phyloP scores from a whole-genome alignment of 768 basidiomycete species.

The Clitopilus passeckerianus region DNA sequence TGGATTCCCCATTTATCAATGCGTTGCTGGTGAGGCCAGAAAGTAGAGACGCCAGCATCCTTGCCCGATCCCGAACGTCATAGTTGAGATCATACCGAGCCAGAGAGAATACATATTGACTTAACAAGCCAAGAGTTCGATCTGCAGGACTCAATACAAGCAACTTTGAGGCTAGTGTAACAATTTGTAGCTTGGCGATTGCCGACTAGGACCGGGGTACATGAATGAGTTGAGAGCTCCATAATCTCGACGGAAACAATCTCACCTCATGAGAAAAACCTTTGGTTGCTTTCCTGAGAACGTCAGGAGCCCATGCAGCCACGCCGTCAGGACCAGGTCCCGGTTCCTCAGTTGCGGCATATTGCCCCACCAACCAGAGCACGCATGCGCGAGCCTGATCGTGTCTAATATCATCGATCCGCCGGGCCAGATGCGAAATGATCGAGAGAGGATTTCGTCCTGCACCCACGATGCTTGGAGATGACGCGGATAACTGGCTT shows the following conservation, averaged over 20 bases:
- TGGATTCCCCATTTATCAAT: conserved; percentile 28
- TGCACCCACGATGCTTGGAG: conserved; percentile 16
- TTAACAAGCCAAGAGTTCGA: conserved; percentile 45
- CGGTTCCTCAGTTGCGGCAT: conserved; percentile 42
- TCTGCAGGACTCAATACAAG: conserved; percentile 61
- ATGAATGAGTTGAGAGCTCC: neutral
- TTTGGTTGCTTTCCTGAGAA: conserved; percentile 75
- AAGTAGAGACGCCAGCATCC: conserved; percentile 73
- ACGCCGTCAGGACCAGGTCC: conserved; percentile 47
- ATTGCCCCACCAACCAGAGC: conserved; percentile 91
- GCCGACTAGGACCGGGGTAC: conserved; percentile 34
- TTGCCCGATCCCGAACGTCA: conserved; percentile 86
- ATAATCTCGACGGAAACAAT: neutral
- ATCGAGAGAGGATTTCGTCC: conserved; percentile 52
- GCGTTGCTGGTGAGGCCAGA: conserved; percentile 35
- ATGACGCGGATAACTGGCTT: conserved; percentile 40
- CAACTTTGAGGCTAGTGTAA: conserved; percentile 86
- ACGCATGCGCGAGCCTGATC: conserved; percentile 82
- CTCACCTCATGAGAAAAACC: conserved; percentile 68
- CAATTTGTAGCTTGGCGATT: conserved; percentile 74
- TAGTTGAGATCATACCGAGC: conserved; percentile 87
- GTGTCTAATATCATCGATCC: conserved; percentile 77
- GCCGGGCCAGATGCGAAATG: conserved; percentile 72
- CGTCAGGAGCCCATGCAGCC: conserved; percentile 82
- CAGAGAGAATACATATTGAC: conserved; percentile 72